phyloP scores from a whole-genome alignment of 768 basidiomycete species.

The Saitozyma sp. region DNA sequence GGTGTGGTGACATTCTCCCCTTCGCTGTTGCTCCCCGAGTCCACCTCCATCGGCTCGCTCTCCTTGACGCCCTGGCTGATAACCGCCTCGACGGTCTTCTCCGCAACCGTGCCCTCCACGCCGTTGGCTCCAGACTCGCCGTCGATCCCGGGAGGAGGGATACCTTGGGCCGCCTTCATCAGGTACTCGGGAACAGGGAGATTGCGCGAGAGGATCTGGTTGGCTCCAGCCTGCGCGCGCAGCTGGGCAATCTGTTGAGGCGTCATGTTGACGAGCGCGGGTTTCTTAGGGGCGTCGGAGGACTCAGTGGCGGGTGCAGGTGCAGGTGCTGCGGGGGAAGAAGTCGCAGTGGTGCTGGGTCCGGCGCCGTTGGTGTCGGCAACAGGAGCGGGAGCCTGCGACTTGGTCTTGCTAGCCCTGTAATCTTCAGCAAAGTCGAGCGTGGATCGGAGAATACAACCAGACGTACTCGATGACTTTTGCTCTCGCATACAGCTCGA shows the following conservation, averaged over 20 bases:
- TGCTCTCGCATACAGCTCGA: slow-evolving; percentile 36
- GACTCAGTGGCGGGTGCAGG: background rate
- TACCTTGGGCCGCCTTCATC: slow-evolving; percentile 45
- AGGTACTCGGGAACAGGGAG: slow-evolving; percentile 49
- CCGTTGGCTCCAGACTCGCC: slow-evolving; percentile 22
- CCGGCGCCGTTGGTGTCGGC: background rate
- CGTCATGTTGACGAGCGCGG: slow-evolving; percentile 37
- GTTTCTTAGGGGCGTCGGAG: slow-evolving; percentile 15
- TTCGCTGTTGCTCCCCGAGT: slow-evolving; percentile 23
- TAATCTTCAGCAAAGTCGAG: background rate
- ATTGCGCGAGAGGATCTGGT: slow-evolving; percentile 45
- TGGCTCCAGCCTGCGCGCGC: slow-evolving; percentile 49
- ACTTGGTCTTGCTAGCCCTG: background rate
- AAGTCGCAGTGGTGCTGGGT: slow-evolving; percentile 1
- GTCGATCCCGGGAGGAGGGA: slow-evolving; percentile 31
- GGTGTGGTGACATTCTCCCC: slow-evolving; percentile 28
- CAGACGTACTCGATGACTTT: slow-evolving; percentile 22
- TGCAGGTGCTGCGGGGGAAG: background rate
- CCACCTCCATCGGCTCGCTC: slow-evolving; percentile 17
- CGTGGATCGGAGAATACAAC: background rate
- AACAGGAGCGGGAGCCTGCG: slow-evolving; percentile 4
- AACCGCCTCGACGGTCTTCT: slow-evolving; percentile 48
- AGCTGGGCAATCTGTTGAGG: slow-evolving; percentile 52
- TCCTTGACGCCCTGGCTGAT: slow-evolving; percentile 22
- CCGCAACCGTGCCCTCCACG: slow-evolving; percentile 32